A percentile compares a stretch with the other conserved stretches of the same genome.
phyloP scores from a whole-genome alignment of 257 asterid species.

The Euphrasia confusa region DNA sequence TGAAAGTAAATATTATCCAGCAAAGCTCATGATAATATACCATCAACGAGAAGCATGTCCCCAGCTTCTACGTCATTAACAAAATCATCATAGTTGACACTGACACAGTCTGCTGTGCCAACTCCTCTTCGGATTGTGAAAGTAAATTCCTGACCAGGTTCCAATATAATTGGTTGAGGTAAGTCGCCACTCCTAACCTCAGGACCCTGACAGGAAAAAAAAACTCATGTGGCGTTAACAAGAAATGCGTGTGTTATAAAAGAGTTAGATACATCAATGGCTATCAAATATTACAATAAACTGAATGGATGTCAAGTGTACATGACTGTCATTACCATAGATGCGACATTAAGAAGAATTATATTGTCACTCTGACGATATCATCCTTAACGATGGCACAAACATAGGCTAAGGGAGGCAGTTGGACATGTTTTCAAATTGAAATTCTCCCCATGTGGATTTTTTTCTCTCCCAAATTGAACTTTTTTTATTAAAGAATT shows the following conservation, averaged over 20 bases:
- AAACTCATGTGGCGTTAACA: slow-evolving; percentile 2
- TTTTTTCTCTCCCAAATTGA: no score
- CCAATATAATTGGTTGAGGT: slow-evolving; percentile 84
- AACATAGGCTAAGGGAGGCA: not conserved
- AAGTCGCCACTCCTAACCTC: slow-evolving; percentile 99
- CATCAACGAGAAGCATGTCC: slow-evolving; percentile 98
- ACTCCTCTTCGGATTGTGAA: slow-evolving; percentile 95
- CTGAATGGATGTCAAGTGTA: not conserved
- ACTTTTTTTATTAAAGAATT: not conserved
- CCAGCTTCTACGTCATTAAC: slow-evolving; percentile 87
- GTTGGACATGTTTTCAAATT: no score
- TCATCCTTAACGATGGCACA: slow-evolving; percentile 3
- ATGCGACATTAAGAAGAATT: not conserved
- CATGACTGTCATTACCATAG: not conserved
- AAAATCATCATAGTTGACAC: slow-evolving; percentile 98
- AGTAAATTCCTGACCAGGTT: slow-evolving; percentile 86
- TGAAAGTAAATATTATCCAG: slow-evolving; percentile 4
- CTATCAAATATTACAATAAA: not conserved
- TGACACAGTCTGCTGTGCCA: slow-evolving; percentile 82
- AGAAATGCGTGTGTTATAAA: slow-evolving; percentile 5
- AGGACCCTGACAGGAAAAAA: slow-evolving; percentile 80
- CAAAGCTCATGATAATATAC: slow-evolving; percentile 32
- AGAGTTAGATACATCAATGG: not conserved
- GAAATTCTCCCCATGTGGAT: no score
- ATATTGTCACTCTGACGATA: not conserved